These are phyloP conservation scores for Mortierella antarctica DNA, from an alignment of 192 early-diverging fungal species.

Conservation along the genomic window DNA sequence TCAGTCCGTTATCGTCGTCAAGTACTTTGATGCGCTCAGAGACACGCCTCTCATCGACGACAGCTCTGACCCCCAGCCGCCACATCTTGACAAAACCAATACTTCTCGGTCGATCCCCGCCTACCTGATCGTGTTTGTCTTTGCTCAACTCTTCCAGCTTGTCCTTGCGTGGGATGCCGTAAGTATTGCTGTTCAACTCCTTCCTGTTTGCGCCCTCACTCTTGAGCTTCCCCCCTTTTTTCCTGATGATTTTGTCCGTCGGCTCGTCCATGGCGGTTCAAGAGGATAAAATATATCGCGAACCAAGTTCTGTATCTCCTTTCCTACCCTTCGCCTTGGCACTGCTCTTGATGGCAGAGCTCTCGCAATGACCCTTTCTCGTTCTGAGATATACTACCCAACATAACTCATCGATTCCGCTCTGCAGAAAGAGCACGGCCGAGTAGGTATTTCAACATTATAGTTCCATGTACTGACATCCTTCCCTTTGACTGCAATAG, in stretches of 20 bases:
- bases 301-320: not conserved
- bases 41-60: conserved; percentile 12
- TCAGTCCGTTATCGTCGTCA: conserved; percentile 40
- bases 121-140: conserved; percentile 79
- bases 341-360: not conserved
- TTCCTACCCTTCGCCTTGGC: not conserved
- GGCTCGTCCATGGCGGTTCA: not conserved
- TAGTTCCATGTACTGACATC: not conserved
- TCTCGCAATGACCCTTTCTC: not conserved
- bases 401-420: too few relatives aligned
- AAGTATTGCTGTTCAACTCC: conserved; percentile 33
- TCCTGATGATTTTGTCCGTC: not conserved
- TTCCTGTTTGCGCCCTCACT: not conserved
- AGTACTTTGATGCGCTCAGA: conserved; percentile 28
- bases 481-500: conserved; percentile 41
- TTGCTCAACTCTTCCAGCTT: conserved; percentile 76
- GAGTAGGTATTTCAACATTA: not conserved
- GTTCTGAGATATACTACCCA: too few relatives aligned
- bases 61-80: not conserved
- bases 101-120: conserved; percentile 64
- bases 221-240: not conserved
- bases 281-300: not conserved
- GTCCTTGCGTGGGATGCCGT: conserved; percentile 76
- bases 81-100: conserved; percentile 32
- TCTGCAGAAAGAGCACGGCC: not conserved